Evolutionary conservation across 768 basidiomycete genomes (phyloP).

Genomic region (Boletus speciosus): DNA sequence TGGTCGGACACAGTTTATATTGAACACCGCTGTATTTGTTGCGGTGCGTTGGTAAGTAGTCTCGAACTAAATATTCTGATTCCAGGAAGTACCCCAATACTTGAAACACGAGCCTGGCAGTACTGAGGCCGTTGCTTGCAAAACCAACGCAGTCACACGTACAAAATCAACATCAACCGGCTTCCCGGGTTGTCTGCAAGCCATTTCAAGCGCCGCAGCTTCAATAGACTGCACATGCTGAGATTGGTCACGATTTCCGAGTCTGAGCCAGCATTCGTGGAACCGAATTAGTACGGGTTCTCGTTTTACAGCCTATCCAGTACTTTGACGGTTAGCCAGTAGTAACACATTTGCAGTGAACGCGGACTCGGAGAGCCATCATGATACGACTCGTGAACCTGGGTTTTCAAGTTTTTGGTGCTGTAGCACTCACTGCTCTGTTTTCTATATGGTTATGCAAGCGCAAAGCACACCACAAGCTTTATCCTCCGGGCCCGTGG

Average conservation of each 20-base stretch:
- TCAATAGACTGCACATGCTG: too few relatives aligned
- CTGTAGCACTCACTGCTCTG: neutral
- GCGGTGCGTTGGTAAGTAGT: too few relatives aligned
- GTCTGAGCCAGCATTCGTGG: neutral
- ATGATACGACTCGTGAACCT: neutral
- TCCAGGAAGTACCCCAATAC: too few relatives aligned
- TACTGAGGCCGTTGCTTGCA: too few relatives aligned
- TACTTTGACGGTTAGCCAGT: neutral
- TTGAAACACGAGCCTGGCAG: too few relatives aligned
- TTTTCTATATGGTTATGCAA: neutral
- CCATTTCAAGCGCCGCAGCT: neutral
- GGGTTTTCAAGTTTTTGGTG: neutral
- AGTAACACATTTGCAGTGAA: neutral
- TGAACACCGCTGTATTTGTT: too few relatives aligned
- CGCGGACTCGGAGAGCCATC: neutral
- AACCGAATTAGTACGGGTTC: neutral
- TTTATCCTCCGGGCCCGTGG: constrained; percentile 2
- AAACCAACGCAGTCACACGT: too few relatives aligned
- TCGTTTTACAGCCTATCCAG: neutral
- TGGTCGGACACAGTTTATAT: too few relatives aligned
- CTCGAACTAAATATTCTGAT: too few relatives aligned
- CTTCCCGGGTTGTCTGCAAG: neutral
- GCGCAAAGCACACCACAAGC: neutral
- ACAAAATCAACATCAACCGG: neutral
- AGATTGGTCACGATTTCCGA: too few relatives aligned